A percentile compares a stretch with the other conserved stretches of the same genome.
phyloP scores from a whole-genome alignment of 495 filamentous ascomycete species.

The Penicillium angulare region DNA sequence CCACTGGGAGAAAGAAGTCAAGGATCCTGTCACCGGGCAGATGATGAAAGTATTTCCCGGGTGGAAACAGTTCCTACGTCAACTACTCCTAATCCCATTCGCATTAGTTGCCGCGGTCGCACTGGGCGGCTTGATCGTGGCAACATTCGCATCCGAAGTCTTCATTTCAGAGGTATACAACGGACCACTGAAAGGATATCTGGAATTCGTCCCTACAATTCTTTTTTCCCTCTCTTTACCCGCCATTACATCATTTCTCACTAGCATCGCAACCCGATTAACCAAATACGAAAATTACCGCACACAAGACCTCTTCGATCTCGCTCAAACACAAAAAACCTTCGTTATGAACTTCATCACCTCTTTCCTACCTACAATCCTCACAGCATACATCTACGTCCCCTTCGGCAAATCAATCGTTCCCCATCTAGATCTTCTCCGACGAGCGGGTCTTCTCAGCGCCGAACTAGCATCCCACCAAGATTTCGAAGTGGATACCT shows the following conservation, averaged over 20 bases:
- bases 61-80: constrained; percentile 69
- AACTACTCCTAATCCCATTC: constrained; percentile 85
- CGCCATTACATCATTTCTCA: constrained; percentile 69
- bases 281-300: constrained; percentile 91
- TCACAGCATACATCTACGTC: constrained; percentile 95
- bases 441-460: constrained; percentile 31
- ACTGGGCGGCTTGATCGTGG: constrained; percentile 75
- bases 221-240: constrained; percentile 77
- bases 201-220: constrained; percentile 83
- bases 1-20: constrained; percentile 67
- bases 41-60: constrained; percentile 71
- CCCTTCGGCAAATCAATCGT: constrained; percentile 84
- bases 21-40: constrained; percentile 83
- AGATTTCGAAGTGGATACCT: constrained; percentile 73
- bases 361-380: constrained; percentile 84
- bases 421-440: constrained; percentile 79
- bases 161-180: constrained; percentile 92
- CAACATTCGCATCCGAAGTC: constrained; percentile 85
- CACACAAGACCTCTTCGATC: constrained; percentile 75
- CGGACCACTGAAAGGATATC: constrained; percentile 76
- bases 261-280: constrained; percentile 68
- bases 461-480: constrained; percentile 21
- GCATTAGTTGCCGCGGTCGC: constrained; percentile 67
- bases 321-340: constrained; percentile 81
- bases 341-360: constrained; percentile 97